Evolutionary conservation across 345 rosid species (phyloP).

Genomic region (Pugionium cornutum): DNA sequence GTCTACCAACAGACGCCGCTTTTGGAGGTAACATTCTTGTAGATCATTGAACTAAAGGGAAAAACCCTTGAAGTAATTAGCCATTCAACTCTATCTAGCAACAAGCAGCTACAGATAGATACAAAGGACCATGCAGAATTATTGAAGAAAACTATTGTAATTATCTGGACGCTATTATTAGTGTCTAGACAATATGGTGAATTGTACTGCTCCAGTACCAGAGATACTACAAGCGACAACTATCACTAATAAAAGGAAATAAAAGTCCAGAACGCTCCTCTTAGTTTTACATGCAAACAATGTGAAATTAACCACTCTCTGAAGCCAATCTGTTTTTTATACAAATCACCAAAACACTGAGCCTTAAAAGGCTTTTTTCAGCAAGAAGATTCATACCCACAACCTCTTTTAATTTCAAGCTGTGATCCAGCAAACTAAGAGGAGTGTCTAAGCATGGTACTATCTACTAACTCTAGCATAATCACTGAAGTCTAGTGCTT

Average conservation of each 20-base stretch:
- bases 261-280: not conserved
- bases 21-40: constrained; percentile 95
- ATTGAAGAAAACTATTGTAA: not conserved
- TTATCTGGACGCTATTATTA: not conserved
- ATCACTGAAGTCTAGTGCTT: constrained; percentile 11
- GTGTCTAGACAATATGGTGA: not conserved
- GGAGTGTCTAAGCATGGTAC: constrained; percentile 12
- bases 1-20: constrained; percentile 74
- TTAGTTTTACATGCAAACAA: constrained; percentile 10
- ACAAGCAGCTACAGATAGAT: constrained; percentile 12
- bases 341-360: not conserved
- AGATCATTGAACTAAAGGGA: constrained; percentile 76
- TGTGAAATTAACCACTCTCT: not conserved
- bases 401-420: constrained; percentile 1
- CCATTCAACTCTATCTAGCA: constrained; percentile 22
- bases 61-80: constrained; percentile 19
- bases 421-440: constrained; percentile 14
- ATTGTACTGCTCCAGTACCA: constrained; percentile 11
- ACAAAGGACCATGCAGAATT: not conserved
- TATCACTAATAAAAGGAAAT: constrained; percentile 1
- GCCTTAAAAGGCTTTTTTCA: not conserved
- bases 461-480: not conserved
- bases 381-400: not conserved
- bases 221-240: not conserved
- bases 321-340: constrained; percentile 11